Conservation (phyloP, 306 rosid genomes). For the Abrus precatorius region DNA sequence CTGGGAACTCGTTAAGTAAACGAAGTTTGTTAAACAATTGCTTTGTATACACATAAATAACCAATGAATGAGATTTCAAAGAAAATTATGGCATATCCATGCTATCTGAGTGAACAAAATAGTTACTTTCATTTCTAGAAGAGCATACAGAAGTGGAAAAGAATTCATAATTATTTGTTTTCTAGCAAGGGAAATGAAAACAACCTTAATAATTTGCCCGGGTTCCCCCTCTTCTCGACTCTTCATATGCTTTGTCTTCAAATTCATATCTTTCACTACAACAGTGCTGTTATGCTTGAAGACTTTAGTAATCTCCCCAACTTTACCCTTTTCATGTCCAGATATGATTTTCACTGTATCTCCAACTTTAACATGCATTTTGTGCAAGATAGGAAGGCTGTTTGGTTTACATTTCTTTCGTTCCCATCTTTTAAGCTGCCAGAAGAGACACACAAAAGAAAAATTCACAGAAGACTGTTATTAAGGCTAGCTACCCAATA, state of each 20-base stretch:
- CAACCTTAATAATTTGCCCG: conserved; percentile 88
- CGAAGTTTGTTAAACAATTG: not conserved
- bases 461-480: conserved; percentile 26
- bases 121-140: conserved; percentile 10
- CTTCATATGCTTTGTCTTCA: conserved; percentile 94
- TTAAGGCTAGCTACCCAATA: not conserved
- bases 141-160: conserved; percentile 27
- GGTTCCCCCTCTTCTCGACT: conserved; percentile 87
- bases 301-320: conserved; percentile 77
- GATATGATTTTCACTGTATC: conserved; percentile 89
- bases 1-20: conserved; percentile 4
- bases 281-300: conserved; percentile 87
- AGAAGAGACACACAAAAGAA: conserved; percentile 24
- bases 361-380: conserved; percentile 94
- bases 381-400: conserved; percentile 85
- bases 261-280: conserved; percentile 72
- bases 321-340: conserved; percentile 89
- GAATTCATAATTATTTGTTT: conserved; percentile 12
- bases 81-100: not conserved
- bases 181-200: conserved; percentile 45
- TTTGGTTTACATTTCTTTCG: conserved; percentile 94
- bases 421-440: conserved; percentile 92
- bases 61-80: not conserved
- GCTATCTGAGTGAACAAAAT: conserved; percentile 16
- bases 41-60: not conserved